These are phyloP conservation scores for Pseudognaphalium luteoalbum DNA, from an alignment of 129 eudicot species.

Conservation along the genomic window DNA sequence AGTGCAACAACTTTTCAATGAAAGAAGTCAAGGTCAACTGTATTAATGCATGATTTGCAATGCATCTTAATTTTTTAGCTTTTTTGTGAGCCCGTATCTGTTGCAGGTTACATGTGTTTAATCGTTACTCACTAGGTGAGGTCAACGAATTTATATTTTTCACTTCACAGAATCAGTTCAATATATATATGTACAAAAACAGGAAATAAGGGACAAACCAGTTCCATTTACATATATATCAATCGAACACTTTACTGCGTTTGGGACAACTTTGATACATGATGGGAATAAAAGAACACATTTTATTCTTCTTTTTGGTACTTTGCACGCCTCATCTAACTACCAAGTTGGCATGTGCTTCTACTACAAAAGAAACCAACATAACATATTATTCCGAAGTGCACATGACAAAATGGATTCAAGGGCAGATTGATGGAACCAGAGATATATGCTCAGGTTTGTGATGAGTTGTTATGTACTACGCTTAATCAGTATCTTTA, in stretches of 20 bases:
- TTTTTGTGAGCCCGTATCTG: no score
- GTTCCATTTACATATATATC: background rate
- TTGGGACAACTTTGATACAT: background rate
- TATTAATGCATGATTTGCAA: background rate
- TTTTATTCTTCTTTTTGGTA: background rate
- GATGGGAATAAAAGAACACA: background rate
- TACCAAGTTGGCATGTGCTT: background rate
- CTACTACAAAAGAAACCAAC: background rate
- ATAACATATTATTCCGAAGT: background rate
- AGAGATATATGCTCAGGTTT: slow-evolving; percentile 18
- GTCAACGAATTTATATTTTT: background rate
- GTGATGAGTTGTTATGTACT: background rate
- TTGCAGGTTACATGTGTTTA: no score
- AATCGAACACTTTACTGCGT: background rate
- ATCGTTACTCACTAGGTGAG: background rate
- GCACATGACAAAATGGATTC: slow-evolving; percentile 7
- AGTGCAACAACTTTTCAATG: no score
- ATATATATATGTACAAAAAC: no score
- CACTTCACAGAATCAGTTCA: background rate
- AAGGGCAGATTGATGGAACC: slow-evolving; percentile 16
- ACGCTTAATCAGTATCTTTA: no score
- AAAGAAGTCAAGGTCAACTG: no score
- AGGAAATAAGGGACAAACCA: background rate
- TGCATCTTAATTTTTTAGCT: no score
- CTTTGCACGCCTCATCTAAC: background rate